phyloP scores from a whole-genome alignment of 345 rosid species.

The Syzygium grande region DNA sequence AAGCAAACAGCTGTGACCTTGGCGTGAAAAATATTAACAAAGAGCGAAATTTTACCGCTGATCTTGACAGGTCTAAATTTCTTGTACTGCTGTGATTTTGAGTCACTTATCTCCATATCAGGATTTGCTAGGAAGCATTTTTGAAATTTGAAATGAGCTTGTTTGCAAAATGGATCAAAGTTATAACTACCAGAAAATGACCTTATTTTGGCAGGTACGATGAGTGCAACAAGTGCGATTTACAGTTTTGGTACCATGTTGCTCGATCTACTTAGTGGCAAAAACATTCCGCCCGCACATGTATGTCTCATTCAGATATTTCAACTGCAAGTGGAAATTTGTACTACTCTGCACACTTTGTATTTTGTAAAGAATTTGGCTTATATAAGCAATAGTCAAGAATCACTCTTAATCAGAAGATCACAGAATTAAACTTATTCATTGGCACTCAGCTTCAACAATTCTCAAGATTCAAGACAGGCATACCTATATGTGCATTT shows the following conservation, averaged over 20 bases:
- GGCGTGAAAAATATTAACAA: background rate
- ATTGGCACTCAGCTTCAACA: background rate
- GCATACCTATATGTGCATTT: background rate
- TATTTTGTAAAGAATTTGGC: background rate
- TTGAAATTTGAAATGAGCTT: background rate
- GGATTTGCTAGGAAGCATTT: background rate
- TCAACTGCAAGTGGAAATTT: background rate
- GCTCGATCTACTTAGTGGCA: slow-evolving; percentile 1
- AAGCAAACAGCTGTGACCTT: background rate
- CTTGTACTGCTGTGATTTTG: background rate
- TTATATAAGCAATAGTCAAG: background rate
- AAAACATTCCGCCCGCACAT: background rate
- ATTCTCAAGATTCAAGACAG: background rate
- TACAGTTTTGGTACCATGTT: slow-evolving; percentile 3
- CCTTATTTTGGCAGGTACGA: background rate
- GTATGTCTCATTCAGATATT: background rate
- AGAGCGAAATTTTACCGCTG: background rate
- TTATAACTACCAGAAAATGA: background rate
- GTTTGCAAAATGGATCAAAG: background rate
- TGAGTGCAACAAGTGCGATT: background rate
- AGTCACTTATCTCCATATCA: background rate
- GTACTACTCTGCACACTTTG: background rate
- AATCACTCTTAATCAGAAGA: background rate
- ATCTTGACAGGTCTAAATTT: background rate
- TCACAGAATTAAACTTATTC: background rate